These are phyloP conservation scores for Penicillium sclerotigenum DNA, from an alignment of 2,329 filamentous ascomycete species.

Conservation along the genomic window DNA sequence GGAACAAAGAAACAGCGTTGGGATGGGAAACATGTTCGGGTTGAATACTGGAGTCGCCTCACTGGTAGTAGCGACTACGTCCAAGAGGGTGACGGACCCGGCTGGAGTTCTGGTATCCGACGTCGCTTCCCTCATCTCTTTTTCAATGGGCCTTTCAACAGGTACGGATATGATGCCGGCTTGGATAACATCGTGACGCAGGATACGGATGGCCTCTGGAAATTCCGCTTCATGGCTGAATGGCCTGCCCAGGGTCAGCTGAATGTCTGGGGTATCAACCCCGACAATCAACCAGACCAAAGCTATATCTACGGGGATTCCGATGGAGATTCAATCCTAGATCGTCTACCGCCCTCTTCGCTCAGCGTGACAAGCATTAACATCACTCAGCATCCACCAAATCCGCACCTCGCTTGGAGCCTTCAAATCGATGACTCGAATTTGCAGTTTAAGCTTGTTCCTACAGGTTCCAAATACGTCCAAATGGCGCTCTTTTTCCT, in stretches of 20 bases:
- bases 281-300: constrained; percentile 60
- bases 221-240: constrained; percentile 60
- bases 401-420: constrained; percentile 55
- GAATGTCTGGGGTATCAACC: constrained; percentile 66
- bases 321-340: constrained; percentile 58
- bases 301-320: constrained; percentile 60
- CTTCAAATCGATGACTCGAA: constrained; percentile 56
- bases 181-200: constrained; percentile 53
- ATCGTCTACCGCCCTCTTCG: constrained; percentile 60
- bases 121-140: constrained; percentile 62
- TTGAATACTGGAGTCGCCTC: constrained; percentile 62
- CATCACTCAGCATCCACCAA: constrained; percentile 54
- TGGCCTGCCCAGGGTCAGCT: constrained; percentile 62
- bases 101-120: constrained; percentile 31
- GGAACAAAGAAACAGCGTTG: constrained; percentile 59
- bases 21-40: constrained; percentile 59
- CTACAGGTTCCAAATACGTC: constrained; percentile 52
- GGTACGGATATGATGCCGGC: constrained; percentile 62
- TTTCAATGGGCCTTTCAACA: constrained; percentile 61
- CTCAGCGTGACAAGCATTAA: constrained; percentile 57
- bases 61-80: constrained; percentile 59
- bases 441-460: constrained; percentile 51
- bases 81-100: constrained; percentile 56
- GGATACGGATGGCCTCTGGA: constrained; percentile 53
- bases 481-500: constrained; percentile 57